Base-by-base conservation (phyloP, 495 filamentous ascomycete species). In the Annulohypoxylon nitens region DNA sequence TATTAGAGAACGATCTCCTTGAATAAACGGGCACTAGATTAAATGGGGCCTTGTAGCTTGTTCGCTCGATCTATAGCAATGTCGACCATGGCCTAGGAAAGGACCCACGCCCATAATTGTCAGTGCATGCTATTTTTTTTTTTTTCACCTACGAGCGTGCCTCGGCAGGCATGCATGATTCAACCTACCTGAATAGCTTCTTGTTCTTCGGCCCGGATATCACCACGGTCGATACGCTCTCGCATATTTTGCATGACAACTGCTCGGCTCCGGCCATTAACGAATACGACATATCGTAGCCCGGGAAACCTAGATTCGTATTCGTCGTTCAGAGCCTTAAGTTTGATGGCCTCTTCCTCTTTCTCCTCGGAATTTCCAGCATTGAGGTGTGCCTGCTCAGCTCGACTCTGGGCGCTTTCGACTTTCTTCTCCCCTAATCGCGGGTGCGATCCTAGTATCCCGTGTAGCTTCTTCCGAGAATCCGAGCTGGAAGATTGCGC, bases 251-350 rank as follows among this genome's bases (percentile, higher is more conserved):
- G 86, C 91, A 98, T 92, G 45, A 99, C 91, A 64, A 87, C 85
- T 20, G 84, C 83, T 50, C 93, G 85, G 66, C 85, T 83, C 70
- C 94, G 86, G 18, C 94, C 94, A 82, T 97, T 94, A 61, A 98
- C 96, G 81, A 97, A 99, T 7, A 93, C 90, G 86, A 98, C 93
- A 85, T 97, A 98, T 83, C 90, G 84, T 78, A 98, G 77, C 3
- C 95, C 92, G 7, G 93, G 93, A 82, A 97, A 99, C 50, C 74
- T 86, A 43, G 81, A 83, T 81, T 98, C 96, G 78, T 98, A 99
- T 81, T 92, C 88, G 3, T 81, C 81, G 79, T 99, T 99, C 77
- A 98, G 78, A 36, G 73, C 67, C 41, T 83, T 84, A 53, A 95
- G 82, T 71, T 87, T 83, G 64, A 87, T 85, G 11, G 83, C 88